These are phyloP conservation scores for Colletotrichum incanum DNA, from an alignment of 2,329 filamentous ascomycete genomes.

Conservation along the genomic window DNA sequence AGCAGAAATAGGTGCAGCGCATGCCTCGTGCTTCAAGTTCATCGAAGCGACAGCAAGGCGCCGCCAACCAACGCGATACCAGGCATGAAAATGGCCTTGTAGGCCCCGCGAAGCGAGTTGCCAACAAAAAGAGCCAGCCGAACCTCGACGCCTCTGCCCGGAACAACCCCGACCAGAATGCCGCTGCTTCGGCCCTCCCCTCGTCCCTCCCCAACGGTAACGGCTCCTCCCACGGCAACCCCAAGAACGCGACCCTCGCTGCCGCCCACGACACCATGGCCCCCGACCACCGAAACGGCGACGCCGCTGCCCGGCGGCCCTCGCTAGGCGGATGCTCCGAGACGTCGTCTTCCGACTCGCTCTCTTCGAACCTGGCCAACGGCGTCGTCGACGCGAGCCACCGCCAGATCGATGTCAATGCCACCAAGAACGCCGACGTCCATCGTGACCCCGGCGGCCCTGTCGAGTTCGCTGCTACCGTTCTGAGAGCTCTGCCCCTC, in stretches of 20 bases:
- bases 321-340: constrained; percentile 71
- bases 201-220: constrained; percentile 46
- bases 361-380: constrained; percentile 54
- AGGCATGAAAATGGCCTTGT: constrained; percentile 92
- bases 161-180: constrained; percentile 49
- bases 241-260: constrained; percentile 41
- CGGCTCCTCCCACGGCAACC: constrained; percentile 43
- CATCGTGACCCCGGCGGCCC: constrained; percentile 82
- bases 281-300: constrained; percentile 59
- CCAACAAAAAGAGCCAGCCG: constrained; percentile 63
- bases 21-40: constrained; percentile 75
- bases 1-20: constrained; percentile 59
- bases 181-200: constrained; percentile 44
- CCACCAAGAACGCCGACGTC: constrained; percentile 76
- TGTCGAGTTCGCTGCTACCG: constrained; percentile 85
- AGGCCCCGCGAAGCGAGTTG: constrained; percentile 64
- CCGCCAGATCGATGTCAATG: constrained; percentile 80
- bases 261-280: constrained; percentile 54
- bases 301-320: constrained; percentile 60
- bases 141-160: constrained; percentile 56
- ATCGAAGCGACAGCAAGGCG: constrained; percentile 75
- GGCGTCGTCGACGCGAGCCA: constrained; percentile 64
- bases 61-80: constrained; percentile 77
- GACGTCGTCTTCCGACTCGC: constrained; percentile 69
- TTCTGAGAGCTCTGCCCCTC: constrained; percentile 90